Percentiles rank a stretch among this genome's conserved stretches.
phyloP scores from a whole-genome alignment of 2,329 filamentous ascomycete species.

The Diaporthe australafricana region DNA sequence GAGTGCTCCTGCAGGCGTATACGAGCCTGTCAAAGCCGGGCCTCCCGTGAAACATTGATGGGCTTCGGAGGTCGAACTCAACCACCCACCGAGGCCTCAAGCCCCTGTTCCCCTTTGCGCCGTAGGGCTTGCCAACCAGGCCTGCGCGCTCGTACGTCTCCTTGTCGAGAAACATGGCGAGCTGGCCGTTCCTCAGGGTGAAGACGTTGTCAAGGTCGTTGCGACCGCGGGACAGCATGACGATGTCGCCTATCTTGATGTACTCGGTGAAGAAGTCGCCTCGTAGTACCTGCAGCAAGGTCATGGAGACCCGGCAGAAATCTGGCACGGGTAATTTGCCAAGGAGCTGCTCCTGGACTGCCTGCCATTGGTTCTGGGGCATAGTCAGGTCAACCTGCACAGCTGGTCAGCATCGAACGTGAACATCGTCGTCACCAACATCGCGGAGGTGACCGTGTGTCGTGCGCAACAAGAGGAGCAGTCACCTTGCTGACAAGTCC shows the following conservation, averaged over 20 bases:
- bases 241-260: slow-evolving; percentile 84
- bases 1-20: slow-evolving; percentile 82
- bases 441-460: neutral
- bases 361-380: slow-evolving; percentile 70
- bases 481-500: slow-evolving; percentile 76
- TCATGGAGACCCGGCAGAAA: slow-evolving; percentile 79
- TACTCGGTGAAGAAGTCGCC: slow-evolving; percentile 85
- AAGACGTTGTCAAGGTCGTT: slow-evolving; percentile 79
- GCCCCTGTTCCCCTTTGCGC: slow-evolving; percentile 67
- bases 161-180: slow-evolving; percentile 83
- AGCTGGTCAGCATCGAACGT: neutral
- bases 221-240: slow-evolving; percentile 86
- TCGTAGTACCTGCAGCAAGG: slow-evolving; percentile 77
- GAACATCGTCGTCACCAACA: neutral
- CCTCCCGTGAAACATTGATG: slow-evolving; percentile 85
- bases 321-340: slow-evolving; percentile 48
- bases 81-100: slow-evolving; percentile 80
- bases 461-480: neutral
- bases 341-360: slow-evolving; percentile 65
- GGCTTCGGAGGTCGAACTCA: slow-evolving; percentile 78
- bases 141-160: slow-evolving; percentile 87
- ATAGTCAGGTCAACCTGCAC: slow-evolving; percentile 76
- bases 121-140: slow-evolving; percentile 77
- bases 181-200: slow-evolving; percentile 74
- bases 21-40: slow-evolving; percentile 83